Percentiles rank a stretch among this genome's conserved stretches.
These are phyloP conservation scores for Rhodotorula glutinis DNA, from an alignment of 1,284 basidiomycete genomes.

Conservation along the genomic window DNA sequence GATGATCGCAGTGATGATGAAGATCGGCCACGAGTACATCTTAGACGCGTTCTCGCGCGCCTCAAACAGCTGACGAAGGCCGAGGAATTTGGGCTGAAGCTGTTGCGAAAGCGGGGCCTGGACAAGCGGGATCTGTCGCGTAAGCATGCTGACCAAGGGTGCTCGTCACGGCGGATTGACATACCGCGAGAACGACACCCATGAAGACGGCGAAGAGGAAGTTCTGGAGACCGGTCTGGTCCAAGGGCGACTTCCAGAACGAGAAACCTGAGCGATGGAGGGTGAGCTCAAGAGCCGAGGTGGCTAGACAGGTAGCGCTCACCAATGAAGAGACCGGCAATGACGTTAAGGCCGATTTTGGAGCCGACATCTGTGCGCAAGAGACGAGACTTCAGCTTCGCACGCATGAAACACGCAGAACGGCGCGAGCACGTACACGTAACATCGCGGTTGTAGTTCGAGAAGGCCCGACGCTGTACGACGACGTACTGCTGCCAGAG, in stretches of 20 bases:
- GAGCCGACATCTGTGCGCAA: conserved; percentile 15
- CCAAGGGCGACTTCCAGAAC: conserved; percentile 65
- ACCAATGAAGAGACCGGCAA: conserved; percentile 51
- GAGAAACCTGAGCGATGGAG: conserved; percentile 44
- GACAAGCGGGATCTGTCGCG: no score
- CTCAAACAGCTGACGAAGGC: conserved; percentile 62
- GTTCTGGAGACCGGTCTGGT: conserved; percentile 72
- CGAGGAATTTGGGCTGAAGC: conserved; percentile 54
- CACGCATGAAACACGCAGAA: no score
- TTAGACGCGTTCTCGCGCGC: conserved; percentile 69
- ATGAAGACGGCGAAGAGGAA: conserved; percentile 63
- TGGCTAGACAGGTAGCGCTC: background rate
- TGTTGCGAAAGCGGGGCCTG: conserved; percentile 49
- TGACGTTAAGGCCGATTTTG: conserved; percentile 56
- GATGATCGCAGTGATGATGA: conserved; percentile 52
- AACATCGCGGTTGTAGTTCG: conserved; percentile 47
- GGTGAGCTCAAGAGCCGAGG: background rate
- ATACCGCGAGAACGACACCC: conserved; percentile 43
- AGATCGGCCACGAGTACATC: conserved; percentile 78
- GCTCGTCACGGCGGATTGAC: background rate
- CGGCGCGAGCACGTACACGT: conserved; percentile 45
- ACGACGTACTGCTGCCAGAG: conserved; percentile 41
- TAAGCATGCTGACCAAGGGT: no score
- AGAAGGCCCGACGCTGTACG: conserved; percentile 40
- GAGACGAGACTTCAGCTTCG: background rate